Percentiles rank a stretch among this genome's conserved stretches.
These are phyloP conservation scores for Tulasnella sp. DNA, from an alignment of 768 basidiomycete species.

Conservation along the genomic window DNA sequence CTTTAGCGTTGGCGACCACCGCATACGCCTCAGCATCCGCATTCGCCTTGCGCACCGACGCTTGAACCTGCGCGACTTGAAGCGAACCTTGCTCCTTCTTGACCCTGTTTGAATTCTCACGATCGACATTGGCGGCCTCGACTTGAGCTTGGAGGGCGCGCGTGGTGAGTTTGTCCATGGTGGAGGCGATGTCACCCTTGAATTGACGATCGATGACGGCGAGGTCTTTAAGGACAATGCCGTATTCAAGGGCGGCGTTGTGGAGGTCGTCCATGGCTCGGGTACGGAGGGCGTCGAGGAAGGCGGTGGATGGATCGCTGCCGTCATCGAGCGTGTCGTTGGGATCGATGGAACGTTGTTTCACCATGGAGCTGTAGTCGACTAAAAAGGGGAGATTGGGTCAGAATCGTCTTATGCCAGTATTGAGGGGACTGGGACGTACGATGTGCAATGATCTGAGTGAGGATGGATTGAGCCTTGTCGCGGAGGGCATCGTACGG, in stretches of 20 bases:
- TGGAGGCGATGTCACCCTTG: slow-evolving; percentile 76
- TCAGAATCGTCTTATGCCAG: not conserved
- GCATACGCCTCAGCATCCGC: slow-evolving; percentile 70
- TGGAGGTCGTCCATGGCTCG: slow-evolving; percentile 84
- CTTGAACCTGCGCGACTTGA: slow-evolving; percentile 66
- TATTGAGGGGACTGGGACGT: not conserved
- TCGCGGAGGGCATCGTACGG: slow-evolving; percentile 70
- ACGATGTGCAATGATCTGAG: slow-evolving; percentile 72
- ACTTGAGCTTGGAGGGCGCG: slow-evolving; percentile 79
- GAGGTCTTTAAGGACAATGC: slow-evolving; percentile 57
- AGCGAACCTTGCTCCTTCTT: slow-evolving; percentile 77
- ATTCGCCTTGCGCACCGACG: slow-evolving; percentile 50
- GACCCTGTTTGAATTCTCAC: slow-evolving; percentile 80
- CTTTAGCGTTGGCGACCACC: slow-evolving; percentile 62
- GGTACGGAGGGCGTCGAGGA: slow-evolving; percentile 70
- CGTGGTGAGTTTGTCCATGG: slow-evolving; percentile 79
- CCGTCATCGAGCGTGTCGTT: slow-evolving; percentile 61
- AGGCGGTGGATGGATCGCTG: slow-evolving; percentile 55
- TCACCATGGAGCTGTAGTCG: slow-evolving; percentile 55
- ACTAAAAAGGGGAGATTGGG: slow-evolving; percentile 25
- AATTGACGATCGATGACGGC: slow-evolving; percentile 83
- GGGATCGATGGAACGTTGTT: slow-evolving; percentile 68
- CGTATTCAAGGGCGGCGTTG: slow-evolving; percentile 70
- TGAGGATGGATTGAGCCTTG: slow-evolving; percentile 79
- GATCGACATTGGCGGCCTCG: slow-evolving; percentile 77